Evolutionary conservation across 495 filamentous ascomycete genomes (phyloP), one percentile per base, ranked within the genome.

Genomic region (Penicillium desertorum): DNA sequence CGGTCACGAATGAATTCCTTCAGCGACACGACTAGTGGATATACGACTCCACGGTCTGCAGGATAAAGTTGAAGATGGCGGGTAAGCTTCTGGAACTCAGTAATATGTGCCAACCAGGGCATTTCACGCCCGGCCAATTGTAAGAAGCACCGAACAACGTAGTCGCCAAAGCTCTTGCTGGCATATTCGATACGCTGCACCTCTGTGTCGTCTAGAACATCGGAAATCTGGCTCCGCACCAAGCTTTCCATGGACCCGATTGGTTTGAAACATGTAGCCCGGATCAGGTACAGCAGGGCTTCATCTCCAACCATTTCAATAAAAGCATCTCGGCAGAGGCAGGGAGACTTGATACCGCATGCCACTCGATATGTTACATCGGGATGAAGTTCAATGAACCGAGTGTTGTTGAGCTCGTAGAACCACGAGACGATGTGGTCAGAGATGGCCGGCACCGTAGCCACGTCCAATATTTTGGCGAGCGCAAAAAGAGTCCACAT

Each of bases 401-500:
- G 61, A 5, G 60, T 59, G 52, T 83, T 83, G 6, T 54, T 66
- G 19, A 51, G 29, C 41, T 73, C 67, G 39, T 76, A 81, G 42
- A 83, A 61, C 81, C 81, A 83, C 11, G 68, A 64, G 10, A 76
- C 42, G 50, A 82, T 71, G 14, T 71, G 71, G 22, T 68, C 70
- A 43, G 62, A 64, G 17, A 79, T 64, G 2, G 63, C 48, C 0
- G 70, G 66, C 12, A 65, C 46, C 3, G 65, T 67, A 0, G 77
- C 73, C 19, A 86, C 76, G 2, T 83, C 78, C 20, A 85, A 76
- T 47, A 82, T 67, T 20, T 82, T 83, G 20, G 84, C 84, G 3
- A 88, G 66, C 9, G 76, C 80, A 16, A 82, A 82, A 16, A 85
- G 79, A 1, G 84, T 86, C 79, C 82, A 88, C 46, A 86, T 63